Evolutionary conservation across 805 yeast genomes (phyloP).

Genomic region (Candida maesae): DNA sequence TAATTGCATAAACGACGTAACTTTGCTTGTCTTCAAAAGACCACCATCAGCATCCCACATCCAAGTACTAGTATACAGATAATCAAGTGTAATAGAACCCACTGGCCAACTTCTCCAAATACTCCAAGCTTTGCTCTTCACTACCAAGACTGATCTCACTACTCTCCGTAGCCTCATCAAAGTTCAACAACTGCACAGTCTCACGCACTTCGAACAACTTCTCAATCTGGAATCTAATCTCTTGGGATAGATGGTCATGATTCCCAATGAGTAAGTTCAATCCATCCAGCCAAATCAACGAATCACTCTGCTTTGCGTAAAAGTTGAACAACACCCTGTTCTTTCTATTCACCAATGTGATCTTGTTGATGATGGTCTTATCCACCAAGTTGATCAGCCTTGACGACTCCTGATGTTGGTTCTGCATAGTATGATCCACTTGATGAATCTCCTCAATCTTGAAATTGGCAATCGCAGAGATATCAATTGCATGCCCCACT

Average conservation of each 20-base stretch:
- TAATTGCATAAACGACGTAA: too few species aligned
- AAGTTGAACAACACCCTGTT: slow-evolving; percentile 48
- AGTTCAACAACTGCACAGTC: slow-evolving; percentile 43
- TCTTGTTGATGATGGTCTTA: slow-evolving; percentile 53
- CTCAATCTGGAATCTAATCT: slow-evolving; percentile 41
- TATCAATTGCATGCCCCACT: slow-evolving; percentile 48
- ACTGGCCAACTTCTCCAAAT: slow-evolving; percentile 17
- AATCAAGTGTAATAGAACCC: slow-evolving; percentile 23
- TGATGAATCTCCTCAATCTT: slow-evolving; percentile 46
- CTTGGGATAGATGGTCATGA: slow-evolving; percentile 35
- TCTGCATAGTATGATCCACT: slow-evolving; percentile 40
- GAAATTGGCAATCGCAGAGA: slow-evolving; percentile 48
- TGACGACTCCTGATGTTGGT: slow-evolving; percentile 30
- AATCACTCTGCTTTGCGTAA: slow-evolving; percentile 65
- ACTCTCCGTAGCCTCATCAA: slow-evolving; percentile 7
- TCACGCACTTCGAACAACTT: slow-evolving; percentile 43
- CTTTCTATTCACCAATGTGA: slow-evolving; percentile 43
- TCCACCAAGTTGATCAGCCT: slow-evolving; percentile 54
- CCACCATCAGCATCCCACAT: too few species aligned
- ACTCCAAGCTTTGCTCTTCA: slow-evolving; percentile 9
- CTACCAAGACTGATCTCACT: slow-evolving; percentile 4
- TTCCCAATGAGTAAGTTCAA: slow-evolving; percentile 47
- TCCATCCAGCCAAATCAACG: slow-evolving; percentile 78
- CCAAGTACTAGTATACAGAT: too few species aligned
- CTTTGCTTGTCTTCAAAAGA: too few species aligned